Evolutionary conservation across 176 grass and related monocot species (phyloP).

Genomic region (Oryza longistaminata): DNA sequence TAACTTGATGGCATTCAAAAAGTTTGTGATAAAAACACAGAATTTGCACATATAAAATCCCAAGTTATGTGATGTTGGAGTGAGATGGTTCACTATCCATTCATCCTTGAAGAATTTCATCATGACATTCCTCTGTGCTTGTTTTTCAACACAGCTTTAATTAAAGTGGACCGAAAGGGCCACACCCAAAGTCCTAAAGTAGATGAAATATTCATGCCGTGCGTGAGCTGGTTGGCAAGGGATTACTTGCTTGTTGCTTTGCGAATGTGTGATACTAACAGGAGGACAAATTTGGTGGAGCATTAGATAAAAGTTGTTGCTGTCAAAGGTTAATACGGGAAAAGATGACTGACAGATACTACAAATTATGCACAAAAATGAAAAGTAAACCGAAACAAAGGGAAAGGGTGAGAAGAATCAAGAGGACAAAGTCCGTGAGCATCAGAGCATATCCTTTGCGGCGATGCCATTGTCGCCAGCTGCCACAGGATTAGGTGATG

Average conservation of each 20-base stretch:
- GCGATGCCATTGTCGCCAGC: slow-evolving; percentile 18
- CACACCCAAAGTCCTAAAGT: slow-evolving; percentile 30
- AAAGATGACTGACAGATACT: slow-evolving; percentile 9
- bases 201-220: slow-evolving; percentile 4
- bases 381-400: slow-evolving; percentile 35
- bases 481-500: not conserved
- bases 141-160: not conserved
- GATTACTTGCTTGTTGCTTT: not conserved
- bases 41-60: not conserved
- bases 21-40: not conserved
- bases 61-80: slow-evolving; percentile 1
- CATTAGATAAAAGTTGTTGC: slow-evolving; percentile 6
- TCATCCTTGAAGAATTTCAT: slow-evolving; percentile 32
- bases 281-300: slow-evolving; percentile 2
- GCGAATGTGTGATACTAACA: not conserved
- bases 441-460: slow-evolving; percentile 38
- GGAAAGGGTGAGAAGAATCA: not conserved
- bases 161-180: slow-evolving; percentile 33
- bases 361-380: not conserved
- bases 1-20: not conserved
- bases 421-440: not conserved
- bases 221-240: not conserved
- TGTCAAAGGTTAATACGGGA: not conserved
- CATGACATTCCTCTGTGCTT: not conserved
- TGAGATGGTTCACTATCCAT: slow-evolving; percentile 2